Evolutionary conservation across 257 asterid species (phyloP).

Genomic region (Agastache rugosa): DNA sequence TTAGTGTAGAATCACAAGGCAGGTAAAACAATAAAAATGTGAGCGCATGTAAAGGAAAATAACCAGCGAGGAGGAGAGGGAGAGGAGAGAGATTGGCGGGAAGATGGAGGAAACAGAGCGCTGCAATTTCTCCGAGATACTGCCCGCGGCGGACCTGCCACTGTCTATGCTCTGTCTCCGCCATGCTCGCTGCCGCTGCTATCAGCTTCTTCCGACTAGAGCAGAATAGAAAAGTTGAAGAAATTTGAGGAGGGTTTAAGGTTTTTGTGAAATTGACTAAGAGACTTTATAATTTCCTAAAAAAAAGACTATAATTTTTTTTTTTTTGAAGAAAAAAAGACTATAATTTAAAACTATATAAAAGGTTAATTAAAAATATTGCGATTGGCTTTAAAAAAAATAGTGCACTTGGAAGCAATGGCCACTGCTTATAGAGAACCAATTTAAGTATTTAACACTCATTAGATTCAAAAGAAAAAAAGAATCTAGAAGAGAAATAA

Average conservation of each 20-base stretch:
- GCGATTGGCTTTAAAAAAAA: too few species aligned
- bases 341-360: too few species aligned
- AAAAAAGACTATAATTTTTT: too few species aligned
- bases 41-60: not conserved
- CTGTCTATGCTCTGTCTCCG: conserved; percentile 35
- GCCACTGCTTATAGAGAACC: too few species aligned
- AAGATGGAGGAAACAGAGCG: conserved; percentile 81
- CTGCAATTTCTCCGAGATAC: conserved; percentile 92
- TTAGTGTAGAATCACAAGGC: conserved; percentile 10
- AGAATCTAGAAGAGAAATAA: too few species aligned
- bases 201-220: conserved; percentile 1
- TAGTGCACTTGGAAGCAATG: too few species aligned
- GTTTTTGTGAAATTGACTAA: not conserved
- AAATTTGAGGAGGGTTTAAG: conserved; percentile 5
- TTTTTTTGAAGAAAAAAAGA: too few species aligned
- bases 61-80: conserved; percentile 85
- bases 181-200: conserved; percentile 45
- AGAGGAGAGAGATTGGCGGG: conserved; percentile 59
- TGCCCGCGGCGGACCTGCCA: conserved; percentile 61
- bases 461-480: too few species aligned
- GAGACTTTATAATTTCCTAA: too few species aligned
- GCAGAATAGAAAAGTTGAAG: not conserved
- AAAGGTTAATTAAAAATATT: too few species aligned
- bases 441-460: too few species aligned
- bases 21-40: not conserved